These are phyloP conservation scores for Blakeslea trispora DNA, from an alignment of 371 early-diverging fungal species.

Conservation along the genomic window DNA sequence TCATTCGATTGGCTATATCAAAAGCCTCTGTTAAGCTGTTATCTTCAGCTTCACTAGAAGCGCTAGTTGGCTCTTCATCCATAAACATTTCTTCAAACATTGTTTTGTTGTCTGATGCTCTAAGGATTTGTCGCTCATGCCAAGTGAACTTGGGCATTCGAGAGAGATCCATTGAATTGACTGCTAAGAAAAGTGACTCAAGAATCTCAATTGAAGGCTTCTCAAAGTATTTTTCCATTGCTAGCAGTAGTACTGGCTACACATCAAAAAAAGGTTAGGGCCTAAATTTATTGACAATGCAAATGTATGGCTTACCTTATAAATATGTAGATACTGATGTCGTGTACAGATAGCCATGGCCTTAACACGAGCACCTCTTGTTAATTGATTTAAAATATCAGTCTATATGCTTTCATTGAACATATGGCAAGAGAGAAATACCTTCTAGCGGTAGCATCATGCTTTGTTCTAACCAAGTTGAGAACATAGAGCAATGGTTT, in stretches of 20 bases:
- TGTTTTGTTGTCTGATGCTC: slow-evolving; percentile 78
- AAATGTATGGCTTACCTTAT: slow-evolving; percentile 65
- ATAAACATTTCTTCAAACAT: slow-evolving; percentile 86
- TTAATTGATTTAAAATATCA: no score
- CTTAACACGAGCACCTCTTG: slow-evolving; percentile 89
- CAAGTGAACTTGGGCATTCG: slow-evolving; percentile 78
- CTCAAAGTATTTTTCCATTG: slow-evolving; percentile 90
- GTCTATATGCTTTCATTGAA: no score
- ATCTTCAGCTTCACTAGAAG: slow-evolving; percentile 11
- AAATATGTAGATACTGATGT: slow-evolving; percentile 89
- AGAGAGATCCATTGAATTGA: slow-evolving; percentile 86
- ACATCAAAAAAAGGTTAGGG: not conserved
- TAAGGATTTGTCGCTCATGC: slow-evolving; percentile 75
- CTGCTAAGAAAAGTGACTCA: slow-evolving; percentile 75
- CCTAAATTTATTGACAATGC: not conserved
- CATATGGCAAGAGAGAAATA: no score
- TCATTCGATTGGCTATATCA: slow-evolving; percentile 24
- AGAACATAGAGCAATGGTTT: slow-evolving; percentile 82
- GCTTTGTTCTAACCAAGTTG: slow-evolving; percentile 88
- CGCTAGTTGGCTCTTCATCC: slow-evolving; percentile 23
- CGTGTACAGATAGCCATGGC: slow-evolving; percentile 93
- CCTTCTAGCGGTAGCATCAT: slow-evolving; percentile 82
- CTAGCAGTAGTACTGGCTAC: slow-evolving; percentile 85
- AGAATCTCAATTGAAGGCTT: slow-evolving; percentile 76
- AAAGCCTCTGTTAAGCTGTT: slow-evolving; percentile 22